Percentiles rank a stretch among this genome's conserved stretches.
These are phyloP conservation scores for Chloranthus sessilifolius DNA, from an alignment of 164 flowering plant genomes.

Conservation along the genomic window DNA sequence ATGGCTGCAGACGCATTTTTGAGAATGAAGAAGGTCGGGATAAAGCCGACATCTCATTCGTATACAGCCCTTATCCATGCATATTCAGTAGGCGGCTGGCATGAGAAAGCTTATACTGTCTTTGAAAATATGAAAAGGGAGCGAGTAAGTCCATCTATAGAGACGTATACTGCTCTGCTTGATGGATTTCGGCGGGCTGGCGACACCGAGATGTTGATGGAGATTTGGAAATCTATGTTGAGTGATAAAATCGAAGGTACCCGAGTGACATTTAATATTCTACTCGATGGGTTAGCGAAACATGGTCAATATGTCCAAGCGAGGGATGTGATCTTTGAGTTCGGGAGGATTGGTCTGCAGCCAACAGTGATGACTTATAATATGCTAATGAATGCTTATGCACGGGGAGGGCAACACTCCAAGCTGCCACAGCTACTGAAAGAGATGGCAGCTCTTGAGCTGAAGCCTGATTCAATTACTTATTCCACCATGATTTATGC, in stretches of 20 bases:
- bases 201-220: constrained; percentile 57
- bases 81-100: constrained; percentile 77
- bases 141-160: constrained; percentile 67
- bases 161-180: constrained; percentile 82
- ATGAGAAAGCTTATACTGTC: constrained; percentile 65
- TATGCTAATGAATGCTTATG: constrained; percentile 94
- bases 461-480: constrained; percentile 84
- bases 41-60: constrained; percentile 74
- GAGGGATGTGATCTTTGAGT: constrained; percentile 78
- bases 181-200: constrained; percentile 91
- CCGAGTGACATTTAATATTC: constrained; percentile 70
- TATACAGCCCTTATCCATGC: constrained; percentile 92
- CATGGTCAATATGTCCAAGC: constrained; percentile 83
- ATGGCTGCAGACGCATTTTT: constrained; percentile 85
- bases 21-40: constrained; percentile 75
- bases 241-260: constrained; percentile 65
- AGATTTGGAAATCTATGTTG: constrained; percentile 78
- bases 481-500: constrained; percentile 90
- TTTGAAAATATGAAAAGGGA: constrained; percentile 74
- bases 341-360: constrained; percentile 63
- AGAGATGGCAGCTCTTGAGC: constrained; percentile 69
- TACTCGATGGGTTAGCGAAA: constrained; percentile 89
- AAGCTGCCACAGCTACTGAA: constrained; percentile 81
- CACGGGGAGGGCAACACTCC: constrained; percentile 78
- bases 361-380: constrained; percentile 90